phyloP scores from a whole-genome alignment of 805 yeast species.

The Yarrowia bubula region DNA sequence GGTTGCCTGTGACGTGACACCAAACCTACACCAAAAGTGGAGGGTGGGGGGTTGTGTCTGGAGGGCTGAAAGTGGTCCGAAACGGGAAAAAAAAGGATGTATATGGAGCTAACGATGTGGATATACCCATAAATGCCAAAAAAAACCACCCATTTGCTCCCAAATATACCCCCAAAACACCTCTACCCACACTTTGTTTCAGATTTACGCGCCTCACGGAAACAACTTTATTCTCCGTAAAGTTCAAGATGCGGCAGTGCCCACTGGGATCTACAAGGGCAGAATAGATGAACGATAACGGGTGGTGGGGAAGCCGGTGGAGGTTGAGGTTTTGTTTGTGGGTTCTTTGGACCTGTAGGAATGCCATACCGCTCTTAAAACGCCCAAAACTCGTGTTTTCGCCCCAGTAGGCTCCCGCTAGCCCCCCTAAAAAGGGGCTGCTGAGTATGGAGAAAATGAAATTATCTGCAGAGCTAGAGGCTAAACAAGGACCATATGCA shows the following conservation, averaged over 20 bases:
- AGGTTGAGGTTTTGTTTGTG: background rate
- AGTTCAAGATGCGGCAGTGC: background rate
- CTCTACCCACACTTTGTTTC: background rate
- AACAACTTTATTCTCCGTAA: background rate
- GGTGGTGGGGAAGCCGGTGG: background rate
- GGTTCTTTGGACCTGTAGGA: background rate
- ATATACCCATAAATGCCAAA: too few relatives aligned
- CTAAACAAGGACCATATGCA: too few relatives aligned
- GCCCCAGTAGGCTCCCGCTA: background rate
- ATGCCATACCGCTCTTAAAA: background rate
- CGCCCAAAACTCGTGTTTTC: background rate
- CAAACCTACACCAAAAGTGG: background rate
- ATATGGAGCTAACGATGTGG: too few relatives aligned
- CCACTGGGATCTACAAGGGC: slow-evolving; percentile 4
- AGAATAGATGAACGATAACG: background rate
- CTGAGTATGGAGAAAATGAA: background rate
- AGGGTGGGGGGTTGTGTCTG: too few relatives aligned
- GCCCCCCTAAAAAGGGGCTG: background rate
- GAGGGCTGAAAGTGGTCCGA: background rate
- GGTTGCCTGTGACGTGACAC: background rate
- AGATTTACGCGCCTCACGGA: slow-evolving; percentile 12
- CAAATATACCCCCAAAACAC: background rate
- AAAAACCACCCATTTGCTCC: background rate
- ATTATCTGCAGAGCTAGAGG: slow-evolving; percentile 1
- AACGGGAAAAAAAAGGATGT: too few relatives aligned